Base-by-base conservation (phyloP, 768 basidiomycete genomes). In the Lentinula sp. region DNA sequence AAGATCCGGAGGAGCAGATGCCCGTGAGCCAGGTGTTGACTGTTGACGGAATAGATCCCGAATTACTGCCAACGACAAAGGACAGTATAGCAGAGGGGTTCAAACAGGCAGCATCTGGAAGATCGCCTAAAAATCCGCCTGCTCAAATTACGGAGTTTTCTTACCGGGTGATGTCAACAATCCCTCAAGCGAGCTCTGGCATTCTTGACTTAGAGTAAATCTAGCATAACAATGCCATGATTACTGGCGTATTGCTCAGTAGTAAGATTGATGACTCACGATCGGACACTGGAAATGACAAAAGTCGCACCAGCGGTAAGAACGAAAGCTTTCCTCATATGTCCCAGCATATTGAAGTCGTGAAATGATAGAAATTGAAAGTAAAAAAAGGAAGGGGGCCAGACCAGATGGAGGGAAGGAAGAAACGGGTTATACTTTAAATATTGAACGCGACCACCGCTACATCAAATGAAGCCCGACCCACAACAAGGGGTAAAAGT, bases 1-100 rank as follows among this genome's bases (percentile, higher is more conserved):
- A 87, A 0, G 80, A 69, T 3, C 72, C 69, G 37, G 74, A 71
- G 52, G 74, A 63, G 67, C 86, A 87, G 61, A 82, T 18, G 48
- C 80, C 79, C 9, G 69, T 74, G 41, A 85, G 68, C 84, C 84
- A 85, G 46, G 58, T 75, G 69, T 81, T 73, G 60, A 87, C 59
- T 6, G 80, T 72, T 1, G 70, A 63, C 37, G 80, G 66, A 56
- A 80, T 43, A 0, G 78, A 79, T 12, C 71, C 67, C 28, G 61
- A 23, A 60, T 63, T 43, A 3, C 71, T 66, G 42, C 69, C 68
- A 23, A 70, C 4, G 4, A 62, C 67, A 42, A 78, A 65, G 5
- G 68, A 68, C 8, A 69, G 62, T 32, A 78, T 67, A 5, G 68
- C 70, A 7, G 67, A 53, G 8, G 77, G 71, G 61, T 80, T 77